Base-by-base conservation (phyloP, 2,329 filamentous ascomycete species). In the Trichophyton benhamiae region DNA sequence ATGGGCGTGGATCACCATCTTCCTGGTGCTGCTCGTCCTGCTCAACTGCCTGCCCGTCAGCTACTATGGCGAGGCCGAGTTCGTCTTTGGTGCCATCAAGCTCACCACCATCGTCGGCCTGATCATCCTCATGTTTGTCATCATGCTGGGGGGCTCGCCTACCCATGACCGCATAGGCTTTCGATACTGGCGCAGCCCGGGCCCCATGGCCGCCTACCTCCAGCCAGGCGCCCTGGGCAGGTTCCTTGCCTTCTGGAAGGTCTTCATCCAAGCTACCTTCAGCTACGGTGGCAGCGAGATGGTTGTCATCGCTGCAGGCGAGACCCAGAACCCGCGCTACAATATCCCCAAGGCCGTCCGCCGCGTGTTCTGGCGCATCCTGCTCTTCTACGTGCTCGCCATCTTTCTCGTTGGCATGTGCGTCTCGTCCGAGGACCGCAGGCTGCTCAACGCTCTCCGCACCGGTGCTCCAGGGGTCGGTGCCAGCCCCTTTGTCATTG, bases 401-500 rank as follows among this genome's bases (percentile, higher is more conserved):
- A 72, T 63, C 67, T 74, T 66, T 67, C 70, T 66, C 22, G 68
- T 70, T 5, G 68, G 68, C n/a, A 70, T 76, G 60, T 72, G 75
- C 27, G 72, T 77, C n/a, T 70, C 74, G 2, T 72, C 70, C 55
- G 72, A 75, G 61, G 71, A 72, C 44, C 27, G 59, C 1, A 61
- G 69, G 15, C 66, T 71, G 8, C 63, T 70, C 7, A 65, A 68
- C 58, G 73, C 77, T n/a, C 67, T 72, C 15, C 66, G 67, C 4
- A 67, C 72, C 2, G 70, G 69, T 0, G 72, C 71, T 0, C 68
- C 68, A 9, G 71, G 71, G 42, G 72, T 69, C 3, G 76, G 76
- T 3, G 73, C 75, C 2, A 81, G 78, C 3, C 81, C 81, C 0
- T 83, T 79, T 71, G 80, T 81, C 44, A 79, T 82, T 57, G 79